Evolutionary conservation across 2,329 filamentous ascomycete genomes (phyloP), one percentile per base, ranked within the genome.

Genomic region (Zasmidium angulare): DNA sequence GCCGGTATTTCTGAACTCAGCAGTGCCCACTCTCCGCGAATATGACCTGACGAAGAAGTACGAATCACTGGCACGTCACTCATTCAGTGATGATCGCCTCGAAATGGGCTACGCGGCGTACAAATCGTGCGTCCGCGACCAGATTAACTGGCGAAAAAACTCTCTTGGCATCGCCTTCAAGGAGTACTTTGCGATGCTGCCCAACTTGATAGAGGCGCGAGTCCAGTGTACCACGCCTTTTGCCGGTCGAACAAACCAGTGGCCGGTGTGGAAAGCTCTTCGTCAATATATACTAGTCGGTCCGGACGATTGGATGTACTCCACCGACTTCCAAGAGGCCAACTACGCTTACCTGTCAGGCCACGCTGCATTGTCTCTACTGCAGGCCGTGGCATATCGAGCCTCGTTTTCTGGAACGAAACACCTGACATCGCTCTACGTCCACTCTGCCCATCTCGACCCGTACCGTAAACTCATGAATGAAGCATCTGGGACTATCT

Each of bases 221-320:
- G 56, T 66, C n/a, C 53, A 53, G 24, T 60, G 47, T 23, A 57
- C 58, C 40, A 60, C 43, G 29, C 58, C 56, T 31, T 65, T 64
- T 40, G 24, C 53, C 49, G 54, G 54, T 21, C 31, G 49, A 6
- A 60, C 57, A 21, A 60, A 64, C 48, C 36, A 58, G 10, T 59
- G 54, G 56, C 65, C 59, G 10, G 59, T 67, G 4, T 69, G 63
- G 63, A 62, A 63, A 46, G 29, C 23, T 23, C 55, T 67, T 11
- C 43, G 59, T 19, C 23, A 24, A 22, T 22, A 51, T 1, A 66
- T 63, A 10, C 26, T 64, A 12, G 61, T 65, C 9, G 60, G 56
- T n/a, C 61, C 66, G 11, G 51, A 67, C 26, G 60, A 64, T 36
- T 70, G 60, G 63, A 63, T 65, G 29, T 61, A 51, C n/a, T 49